Percentiles rank a stretch among this genome's conserved stretches.
Evolutionary conservation across 345 rosid species (phyloP).

Genomic region (Eucalyptus regnans): DNA sequence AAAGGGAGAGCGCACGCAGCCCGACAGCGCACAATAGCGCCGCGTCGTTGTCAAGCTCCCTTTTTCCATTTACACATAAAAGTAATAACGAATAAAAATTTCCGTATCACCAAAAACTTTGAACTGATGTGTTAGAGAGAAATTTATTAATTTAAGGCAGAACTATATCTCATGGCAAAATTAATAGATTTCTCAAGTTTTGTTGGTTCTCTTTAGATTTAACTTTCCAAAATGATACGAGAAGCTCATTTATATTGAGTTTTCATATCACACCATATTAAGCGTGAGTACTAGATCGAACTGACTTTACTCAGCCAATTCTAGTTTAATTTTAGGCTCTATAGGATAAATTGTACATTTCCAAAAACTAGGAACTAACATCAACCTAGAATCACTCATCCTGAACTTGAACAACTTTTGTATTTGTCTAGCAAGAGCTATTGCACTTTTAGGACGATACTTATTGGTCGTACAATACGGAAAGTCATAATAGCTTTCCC

Average conservation of each 20-base stretch:
- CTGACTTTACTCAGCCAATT: no score
- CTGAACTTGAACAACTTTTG: neutral
- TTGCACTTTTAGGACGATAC: neutral
- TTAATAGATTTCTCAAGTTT: neutral
- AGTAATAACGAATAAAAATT: no score
- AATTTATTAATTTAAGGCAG: neutral
- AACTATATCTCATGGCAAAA: neutral
- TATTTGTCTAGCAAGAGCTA: neutral
- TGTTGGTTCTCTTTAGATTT: neutral
- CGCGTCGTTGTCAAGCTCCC: neutral
- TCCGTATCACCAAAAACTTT: rapidly evolving
- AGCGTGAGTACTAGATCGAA: rapidly evolving
- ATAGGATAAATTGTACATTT: rapidly evolving
- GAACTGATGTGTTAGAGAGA: rapidly evolving
- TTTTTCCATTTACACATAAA: neutral
- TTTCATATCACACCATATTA: rapidly evolving
- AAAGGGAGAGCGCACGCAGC: rapidly evolving
- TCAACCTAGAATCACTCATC: neutral
- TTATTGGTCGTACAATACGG: neutral
- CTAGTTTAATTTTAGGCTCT: no score
- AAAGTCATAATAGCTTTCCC: neutral
- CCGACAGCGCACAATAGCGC: neutral
- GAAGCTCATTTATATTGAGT: rapidly evolving
- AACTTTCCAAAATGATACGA: rapidly evolving
- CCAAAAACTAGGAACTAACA: rapidly evolving